Percentiles rank a stretch among this genome's conserved stretches.
phyloP scores from a whole-genome alignment of 768 basidiomycete species.

The Psilocybe subaeruginosa region DNA sequence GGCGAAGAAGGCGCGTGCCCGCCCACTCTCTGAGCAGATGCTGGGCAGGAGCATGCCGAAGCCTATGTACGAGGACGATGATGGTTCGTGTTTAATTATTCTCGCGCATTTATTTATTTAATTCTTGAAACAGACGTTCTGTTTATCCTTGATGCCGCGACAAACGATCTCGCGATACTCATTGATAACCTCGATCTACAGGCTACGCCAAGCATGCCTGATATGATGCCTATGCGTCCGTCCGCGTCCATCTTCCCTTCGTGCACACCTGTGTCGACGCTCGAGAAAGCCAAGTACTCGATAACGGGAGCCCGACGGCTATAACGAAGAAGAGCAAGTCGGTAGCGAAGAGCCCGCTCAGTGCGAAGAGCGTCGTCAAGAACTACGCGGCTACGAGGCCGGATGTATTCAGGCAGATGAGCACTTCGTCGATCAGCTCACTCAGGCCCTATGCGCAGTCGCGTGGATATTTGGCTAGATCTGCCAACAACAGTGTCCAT shows the following conservation, averaged over 20 bases:
- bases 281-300: too few relatives aligned
- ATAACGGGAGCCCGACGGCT: too few relatives aligned
- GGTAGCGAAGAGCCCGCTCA: too few relatives aligned
- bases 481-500: slow-evolving; percentile 3
- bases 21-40: slow-evolving; percentile 67
- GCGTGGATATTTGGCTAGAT: too few relatives aligned
- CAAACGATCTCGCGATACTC: slow-evolving; percentile 76
- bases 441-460: too few relatives aligned
- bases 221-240: slow-evolving; percentile 44
- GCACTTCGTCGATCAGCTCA: too few relatives aligned
- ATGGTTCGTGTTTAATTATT: too few relatives aligned
- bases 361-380: too few relatives aligned
- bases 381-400: too few relatives aligned
- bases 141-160: slow-evolving; percentile 77
- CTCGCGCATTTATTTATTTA: too few relatives aligned
- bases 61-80: slow-evolving; percentile 45
- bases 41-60: slow-evolving; percentile 36
- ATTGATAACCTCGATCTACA: slow-evolving; percentile 83
- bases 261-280: neutral
- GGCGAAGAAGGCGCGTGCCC: slow-evolving; percentile 46
- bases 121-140: slow-evolving; percentile 46
- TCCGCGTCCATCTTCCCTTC: slow-evolving; percentile 28
- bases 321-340: too few relatives aligned
- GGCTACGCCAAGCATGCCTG: slow-evolving; percentile 67
- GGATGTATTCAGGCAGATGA: too few relatives aligned